Evolutionary conservation across 1,139 yeast species (phyloP).

Genomic region (Citeromyces hawaiiensis): DNA sequence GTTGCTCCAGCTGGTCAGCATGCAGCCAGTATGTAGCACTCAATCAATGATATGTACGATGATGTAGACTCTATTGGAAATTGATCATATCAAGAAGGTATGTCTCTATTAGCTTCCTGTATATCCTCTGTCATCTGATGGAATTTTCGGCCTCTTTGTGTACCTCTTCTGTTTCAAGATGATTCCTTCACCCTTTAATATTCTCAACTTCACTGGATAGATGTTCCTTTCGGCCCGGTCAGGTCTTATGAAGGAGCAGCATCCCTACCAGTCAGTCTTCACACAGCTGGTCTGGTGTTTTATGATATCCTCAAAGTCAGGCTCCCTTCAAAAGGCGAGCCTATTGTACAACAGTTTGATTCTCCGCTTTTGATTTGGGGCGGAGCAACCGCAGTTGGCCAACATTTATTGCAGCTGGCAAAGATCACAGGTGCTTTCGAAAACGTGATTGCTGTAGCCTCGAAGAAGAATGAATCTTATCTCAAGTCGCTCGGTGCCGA

Average conservation of each 20-base stretch:
- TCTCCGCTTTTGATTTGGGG: constrained; percentile 40
- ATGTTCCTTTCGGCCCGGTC: constrained; percentile 22
- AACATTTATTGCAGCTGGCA: constrained; percentile 39
- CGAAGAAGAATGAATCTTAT: constrained; percentile 26
- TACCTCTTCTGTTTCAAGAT: no score
- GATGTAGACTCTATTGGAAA: no score
- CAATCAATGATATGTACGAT: no score
- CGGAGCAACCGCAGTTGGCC: constrained; percentile 44
- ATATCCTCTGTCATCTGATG: no score
- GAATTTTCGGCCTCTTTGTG: no score
- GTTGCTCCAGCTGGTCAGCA: no score
- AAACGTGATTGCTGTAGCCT: constrained; percentile 42
- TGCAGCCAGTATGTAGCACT: no score
- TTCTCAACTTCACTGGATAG: no score
- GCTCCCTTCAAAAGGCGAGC: constrained; percentile 15
- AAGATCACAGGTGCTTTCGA: constrained; percentile 27
- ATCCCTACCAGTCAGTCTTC: constrained; percentile 34
- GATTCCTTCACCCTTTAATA: no score
- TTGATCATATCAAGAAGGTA: no score
- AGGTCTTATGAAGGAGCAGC: constrained; percentile 51
- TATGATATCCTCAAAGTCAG: constrained; percentile 15
- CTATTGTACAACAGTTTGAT: constrained; percentile 12
- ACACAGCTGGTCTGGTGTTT: constrained; percentile 28
- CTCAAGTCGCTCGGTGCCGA: constrained; percentile 47
- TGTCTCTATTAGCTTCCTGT: no score